Percentiles rank a stretch among this genome's conserved stretches.
These are phyloP conservation scores for Sungouiella thailandica DNA, from an alignment of 805 yeast genomes.

Conservation along the genomic window DNA sequence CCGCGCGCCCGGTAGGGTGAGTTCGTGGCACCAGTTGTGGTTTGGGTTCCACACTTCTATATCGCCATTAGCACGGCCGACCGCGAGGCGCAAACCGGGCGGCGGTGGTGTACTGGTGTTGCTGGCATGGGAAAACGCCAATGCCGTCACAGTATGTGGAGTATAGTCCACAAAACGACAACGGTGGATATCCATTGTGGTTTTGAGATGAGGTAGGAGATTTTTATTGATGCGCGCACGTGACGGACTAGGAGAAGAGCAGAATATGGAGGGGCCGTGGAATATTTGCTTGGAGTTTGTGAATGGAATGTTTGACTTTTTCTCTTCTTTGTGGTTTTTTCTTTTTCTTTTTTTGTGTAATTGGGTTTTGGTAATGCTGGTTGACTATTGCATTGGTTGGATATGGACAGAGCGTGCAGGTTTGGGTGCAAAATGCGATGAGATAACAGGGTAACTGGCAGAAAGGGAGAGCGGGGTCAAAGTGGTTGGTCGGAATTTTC, in stretches of 20 bases:
- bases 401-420: too few species aligned
- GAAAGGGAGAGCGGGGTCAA: too few species aligned
- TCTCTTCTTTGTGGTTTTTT: not conserved
- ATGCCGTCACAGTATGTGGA: conserved; percentile 78
- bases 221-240: conserved; percentile 12
- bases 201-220: conserved; percentile 1
- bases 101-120: conserved; percentile 30
- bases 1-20: conserved; percentile 65
- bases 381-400: not conserved
- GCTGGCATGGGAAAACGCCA: conserved; percentile 62
- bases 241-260: conserved; percentile 1
- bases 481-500: too few species aligned
- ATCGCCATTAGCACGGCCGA: conserved; percentile 91
- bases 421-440: too few species aligned
- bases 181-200: conserved; percentile 72
- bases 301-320: not conserved
- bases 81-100: conserved; percentile 68
- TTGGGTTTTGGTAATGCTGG: not conserved
- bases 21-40: conserved; percentile 75
- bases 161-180: conserved; percentile 87
- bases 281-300: not conserved
- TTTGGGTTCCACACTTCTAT: conserved; percentile 94
- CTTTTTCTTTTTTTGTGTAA: not conserved
- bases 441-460: too few species aligned
- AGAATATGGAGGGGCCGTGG: not conserved